Base-by-base conservation (phyloP, 2,329 filamentous ascomycete species). In the Ophiostoma sp. region DNA sequence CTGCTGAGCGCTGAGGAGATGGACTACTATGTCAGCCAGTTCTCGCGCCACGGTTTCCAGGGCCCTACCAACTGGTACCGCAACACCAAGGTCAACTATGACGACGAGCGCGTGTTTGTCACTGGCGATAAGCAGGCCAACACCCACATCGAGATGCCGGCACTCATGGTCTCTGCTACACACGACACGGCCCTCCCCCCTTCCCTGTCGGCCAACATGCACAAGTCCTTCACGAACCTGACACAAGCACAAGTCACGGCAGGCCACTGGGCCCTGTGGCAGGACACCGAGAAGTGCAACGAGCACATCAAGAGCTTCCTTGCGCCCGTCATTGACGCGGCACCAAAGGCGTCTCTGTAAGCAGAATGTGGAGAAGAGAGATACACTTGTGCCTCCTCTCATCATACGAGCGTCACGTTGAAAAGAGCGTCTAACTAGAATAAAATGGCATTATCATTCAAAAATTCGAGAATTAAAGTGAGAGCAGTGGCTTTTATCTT, bases 11-110 rank as follows among this genome's bases (percentile, higher is more conserved):
- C 86, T 48, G 87, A 90, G 77, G 91, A 94, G 79, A 79, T 94
- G 64, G 88, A 94, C 70, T 91, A 88, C 80, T 97, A 97, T 78
- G 87, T 87, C 23, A 80, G 86, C 39, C 84, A 93, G 80, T 96
- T 89, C 79, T 79, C 82, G n/a, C 84, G 86, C 60, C 86, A 89
- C 76, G 92, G 93, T 65, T 79, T 98, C 74, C 87, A 89, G 73
- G 93, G 93, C 0, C 92, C 93, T 20, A 82, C 93, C 72, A 95
- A 94, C 80, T 97, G 93, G 92, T 99, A 99, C 81, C 88, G 93
- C 62, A 90, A 86, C 2, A 83, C 86, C 27, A 81, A 86, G 78
- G 79, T 89, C 73, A 97, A 96, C 79, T 91, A 84, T 77, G 85
- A 92, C 57, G 92, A 97, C 73, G 95, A 97, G 76, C 74, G 78